A percentile compares a stretch with the other conserved stretches of the same genome.
These are phyloP conservation scores for Fusarium marasasianum DNA, from an alignment of 2,329 filamentous ascomycete species.

Conservation along the genomic window DNA sequence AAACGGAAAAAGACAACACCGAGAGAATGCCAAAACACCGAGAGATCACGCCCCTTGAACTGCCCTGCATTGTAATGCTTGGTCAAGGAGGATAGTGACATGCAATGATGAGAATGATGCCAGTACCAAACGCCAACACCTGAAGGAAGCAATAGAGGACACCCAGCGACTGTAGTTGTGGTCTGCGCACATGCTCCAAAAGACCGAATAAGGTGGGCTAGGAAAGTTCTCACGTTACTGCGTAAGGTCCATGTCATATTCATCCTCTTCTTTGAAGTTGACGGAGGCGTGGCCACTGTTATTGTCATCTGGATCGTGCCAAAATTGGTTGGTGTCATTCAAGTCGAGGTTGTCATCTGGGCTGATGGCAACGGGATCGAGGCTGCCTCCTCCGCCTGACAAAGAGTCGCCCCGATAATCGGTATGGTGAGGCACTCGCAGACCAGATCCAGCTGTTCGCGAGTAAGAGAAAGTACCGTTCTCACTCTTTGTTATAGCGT, in stretches of 20 bases:
- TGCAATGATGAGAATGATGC: constrained; percentile 25
- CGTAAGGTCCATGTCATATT: constrained; percentile 83
- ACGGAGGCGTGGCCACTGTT: constrained; percentile 72
- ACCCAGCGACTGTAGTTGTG: background rate
- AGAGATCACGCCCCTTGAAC: constrained; percentile 14
- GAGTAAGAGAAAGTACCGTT: constrained; percentile 82
- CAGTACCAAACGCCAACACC: constrained; percentile 32
- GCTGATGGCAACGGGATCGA: constrained; percentile 51
- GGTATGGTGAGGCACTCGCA: constrained; percentile 92
- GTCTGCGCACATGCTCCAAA: background rate
- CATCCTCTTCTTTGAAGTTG: constrained; percentile 94
- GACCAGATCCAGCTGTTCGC: constrained; percentile 81
- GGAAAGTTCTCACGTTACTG: constrained; percentile 35
- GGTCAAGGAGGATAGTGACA: constrained; percentile 12
- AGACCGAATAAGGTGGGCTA: background rate
- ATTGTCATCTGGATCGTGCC: constrained; percentile 76
- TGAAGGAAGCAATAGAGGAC: constrained; percentile 7
- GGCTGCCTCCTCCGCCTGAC: constrained; percentile 54
- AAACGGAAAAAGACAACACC: constrained; percentile 10
- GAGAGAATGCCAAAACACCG: constrained; percentile 34
- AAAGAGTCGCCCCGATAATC: constrained; percentile 86
- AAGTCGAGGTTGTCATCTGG: constrained; percentile 58
- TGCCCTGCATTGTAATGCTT: constrained; percentile 1
- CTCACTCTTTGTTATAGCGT: constrained; percentile 85
- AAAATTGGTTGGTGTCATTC: constrained; percentile 65